These are phyloP conservation scores for Zopfia rhizophila DNA, from an alignment of 2,329 filamentous ascomycete genomes.

Conservation along the genomic window DNA sequence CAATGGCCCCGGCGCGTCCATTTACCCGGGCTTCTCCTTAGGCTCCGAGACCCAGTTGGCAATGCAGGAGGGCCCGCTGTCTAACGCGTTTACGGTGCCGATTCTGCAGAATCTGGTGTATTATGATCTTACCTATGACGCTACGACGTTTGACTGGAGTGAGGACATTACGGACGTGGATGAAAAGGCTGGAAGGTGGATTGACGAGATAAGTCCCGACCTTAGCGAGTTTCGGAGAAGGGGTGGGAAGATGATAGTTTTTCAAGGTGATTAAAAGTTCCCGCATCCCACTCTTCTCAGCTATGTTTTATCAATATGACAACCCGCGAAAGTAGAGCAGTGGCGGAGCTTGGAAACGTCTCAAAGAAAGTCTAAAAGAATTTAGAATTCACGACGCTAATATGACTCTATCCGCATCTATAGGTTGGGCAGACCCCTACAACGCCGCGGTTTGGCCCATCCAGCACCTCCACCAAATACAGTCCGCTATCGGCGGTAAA, in stretches of 20 bases:
- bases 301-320: too few species aligned
- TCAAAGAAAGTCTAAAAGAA: too few species aligned
- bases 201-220: conserved; percentile 51
- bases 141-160: conserved; percentile 50
- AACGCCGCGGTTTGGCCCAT: too few species aligned
- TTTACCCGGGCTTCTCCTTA: conserved; percentile 55
- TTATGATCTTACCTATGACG: conserved; percentile 49
- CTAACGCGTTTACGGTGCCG: conserved; percentile 49
- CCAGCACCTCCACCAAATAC: too few species aligned
- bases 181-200: conserved; percentile 42
- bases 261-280: too few species aligned
- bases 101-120: conserved; percentile 58
- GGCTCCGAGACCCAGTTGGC: conserved; percentile 55
- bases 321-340: too few species aligned
- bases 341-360: too few species aligned
- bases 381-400: too few species aligned
- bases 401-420: too few species aligned
- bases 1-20: conserved; percentile 34
- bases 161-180: conserved; percentile 49
- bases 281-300: too few species aligned
- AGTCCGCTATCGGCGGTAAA: too few species aligned
- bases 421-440: too few species aligned
- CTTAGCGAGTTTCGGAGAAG: conserved; percentile 39
- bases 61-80: conserved; percentile 47
- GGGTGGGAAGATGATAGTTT: conserved; percentile 52